Evolutionary conservation across 495 filamentous ascomycete genomes (phyloP).

Genomic region (Penicillium flavigenum): DNA sequence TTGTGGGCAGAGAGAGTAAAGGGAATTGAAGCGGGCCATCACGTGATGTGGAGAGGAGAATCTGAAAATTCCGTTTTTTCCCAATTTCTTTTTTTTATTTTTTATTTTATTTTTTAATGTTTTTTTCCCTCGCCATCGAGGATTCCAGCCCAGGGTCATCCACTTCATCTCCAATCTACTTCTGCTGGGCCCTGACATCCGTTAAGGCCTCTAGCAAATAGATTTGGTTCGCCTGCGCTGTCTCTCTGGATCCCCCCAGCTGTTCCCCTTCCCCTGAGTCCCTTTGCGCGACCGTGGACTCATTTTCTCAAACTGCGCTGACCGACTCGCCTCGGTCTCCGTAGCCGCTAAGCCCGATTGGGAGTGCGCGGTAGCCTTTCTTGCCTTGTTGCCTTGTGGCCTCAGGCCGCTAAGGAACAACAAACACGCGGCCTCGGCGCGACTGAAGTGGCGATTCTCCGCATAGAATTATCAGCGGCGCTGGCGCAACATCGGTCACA

Average conservation of each 20-base stretch:
- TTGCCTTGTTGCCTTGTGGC: slow-evolving; percentile 18
- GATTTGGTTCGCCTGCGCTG: slow-evolving; percentile 8
- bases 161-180: slow-evolving; percentile 29
- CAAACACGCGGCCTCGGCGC: slow-evolving; percentile 30
- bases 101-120: slow-evolving; percentile 26
- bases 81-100: slow-evolving; percentile 19
- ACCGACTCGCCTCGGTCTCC: slow-evolving; percentile 27
- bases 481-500: slow-evolving; percentile 12
- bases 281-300: slow-evolving; percentile 20
- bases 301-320: slow-evolving; percentile 27
- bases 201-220: slow-evolving; percentile 5
- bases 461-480: slow-evolving; percentile 17
- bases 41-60: slow-evolving; percentile 29
- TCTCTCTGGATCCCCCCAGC: slow-evolving; percentile 11
- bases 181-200: slow-evolving; percentile 11
- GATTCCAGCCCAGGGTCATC: slow-evolving; percentile 30
- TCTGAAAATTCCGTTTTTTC: slow-evolving; percentile 13
- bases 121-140: slow-evolving; percentile 22
- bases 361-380: slow-evolving; percentile 11
- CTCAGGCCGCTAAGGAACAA: slow-evolving; percentile 26
- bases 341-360: slow-evolving; percentile 31
- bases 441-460: slow-evolving; percentile 18
- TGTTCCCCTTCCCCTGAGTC: slow-evolving; percentile 22
- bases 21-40: not conserved
- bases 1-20: too few relatives aligned